phyloP scores from a whole-genome alignment of 768 basidiomycete genomes.

The Mycena indigotica region DNA sequence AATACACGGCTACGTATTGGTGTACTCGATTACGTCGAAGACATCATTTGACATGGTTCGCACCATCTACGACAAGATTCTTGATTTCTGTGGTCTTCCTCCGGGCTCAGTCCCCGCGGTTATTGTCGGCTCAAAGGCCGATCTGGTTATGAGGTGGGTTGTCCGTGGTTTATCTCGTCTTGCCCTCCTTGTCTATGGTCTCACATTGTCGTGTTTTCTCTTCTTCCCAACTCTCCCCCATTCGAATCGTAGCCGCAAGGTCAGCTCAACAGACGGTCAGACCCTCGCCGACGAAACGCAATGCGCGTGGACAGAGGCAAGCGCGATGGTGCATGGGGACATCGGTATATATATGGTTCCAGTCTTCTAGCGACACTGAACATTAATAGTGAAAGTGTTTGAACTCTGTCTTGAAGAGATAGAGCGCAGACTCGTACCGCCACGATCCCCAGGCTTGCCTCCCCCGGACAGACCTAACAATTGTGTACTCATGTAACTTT shows the following conservation, averaged over 20 bases:
- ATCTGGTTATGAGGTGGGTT: conserved; percentile 72
- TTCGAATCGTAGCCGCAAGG: conserved; percentile 62
- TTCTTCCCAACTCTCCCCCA: conserved; percentile 29
- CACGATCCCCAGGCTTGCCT: neutral
- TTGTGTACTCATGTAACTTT: neutral
- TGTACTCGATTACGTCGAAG: conserved; percentile 89
- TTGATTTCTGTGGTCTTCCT: conserved; percentile 78
- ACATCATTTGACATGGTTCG: conserved; percentile 95
- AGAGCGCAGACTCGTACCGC: conserved; percentile 38
- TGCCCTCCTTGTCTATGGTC: neutral
- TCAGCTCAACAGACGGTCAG: conserved; percentile 72
- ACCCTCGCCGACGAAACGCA: conserved; percentile 70
- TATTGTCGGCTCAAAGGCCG: conserved; percentile 90
- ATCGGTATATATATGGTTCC: conserved; percentile 74
- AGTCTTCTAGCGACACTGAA: neutral
- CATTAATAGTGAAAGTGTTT: conserved; percentile 69
- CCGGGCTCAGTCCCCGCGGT: conserved; percentile 90
- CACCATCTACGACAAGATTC: conserved; percentile 85
- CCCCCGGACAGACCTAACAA: neutral
- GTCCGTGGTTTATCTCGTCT: neutral
- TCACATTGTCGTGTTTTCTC: conserved; percentile 18
- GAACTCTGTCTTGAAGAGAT: conserved; percentile 84
- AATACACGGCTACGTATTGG: conserved; percentile 95
- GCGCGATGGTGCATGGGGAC: conserved; percentile 84
- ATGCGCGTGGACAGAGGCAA: conserved; percentile 86